Conservation (phyloP, 2,329 filamentous ascomycete species). For the Diaporthe longicolla region DNA sequence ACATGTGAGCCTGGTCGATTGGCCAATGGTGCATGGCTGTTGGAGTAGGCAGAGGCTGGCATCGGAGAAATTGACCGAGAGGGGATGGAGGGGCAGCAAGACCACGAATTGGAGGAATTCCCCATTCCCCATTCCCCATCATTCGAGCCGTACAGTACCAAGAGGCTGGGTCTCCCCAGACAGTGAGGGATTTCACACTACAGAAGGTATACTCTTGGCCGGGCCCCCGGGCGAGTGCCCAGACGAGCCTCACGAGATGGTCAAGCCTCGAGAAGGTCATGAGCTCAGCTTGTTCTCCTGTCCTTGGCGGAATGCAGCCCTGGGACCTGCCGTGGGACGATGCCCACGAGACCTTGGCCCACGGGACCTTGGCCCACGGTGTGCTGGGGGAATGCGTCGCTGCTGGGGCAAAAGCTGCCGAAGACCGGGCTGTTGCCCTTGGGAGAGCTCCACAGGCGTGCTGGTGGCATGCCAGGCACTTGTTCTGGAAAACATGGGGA, state of each 20-base stretch:
- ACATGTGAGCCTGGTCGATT: conserved; percentile 24
- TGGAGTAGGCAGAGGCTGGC: conserved; percentile 7
- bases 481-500: neutral
- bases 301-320: neutral
- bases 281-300: neutral
- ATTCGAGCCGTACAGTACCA: conserved; percentile 29
- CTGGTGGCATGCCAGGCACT: too few relatives aligned
- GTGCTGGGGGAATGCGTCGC: neutral
- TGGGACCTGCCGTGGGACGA: conserved; percentile 17
- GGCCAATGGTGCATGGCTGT: neutral
- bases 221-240: neutral
- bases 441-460: conserved; percentile 28
- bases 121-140: conserved; percentile 29
- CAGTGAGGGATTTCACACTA: conserved; percentile 1
- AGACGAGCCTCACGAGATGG: conserved; percentile 18
- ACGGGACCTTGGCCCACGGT: conserved; percentile 7
- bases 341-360: conserved; percentile 4
- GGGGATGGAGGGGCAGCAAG: conserved; percentile 31
- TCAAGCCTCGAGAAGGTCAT: conserved; percentile 8
- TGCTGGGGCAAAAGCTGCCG: conserved; percentile 39
- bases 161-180: conserved; percentile 14
- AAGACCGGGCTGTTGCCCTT: conserved; percentile 35
- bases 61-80: conserved; percentile 42
- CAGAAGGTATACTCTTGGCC: neutral
- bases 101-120: conserved; percentile 31